Evolutionary conservation across 345 rosid species (phyloP), one percentile per base, ranked within the genome.

Genomic region (Triadica sebifera): DNA sequence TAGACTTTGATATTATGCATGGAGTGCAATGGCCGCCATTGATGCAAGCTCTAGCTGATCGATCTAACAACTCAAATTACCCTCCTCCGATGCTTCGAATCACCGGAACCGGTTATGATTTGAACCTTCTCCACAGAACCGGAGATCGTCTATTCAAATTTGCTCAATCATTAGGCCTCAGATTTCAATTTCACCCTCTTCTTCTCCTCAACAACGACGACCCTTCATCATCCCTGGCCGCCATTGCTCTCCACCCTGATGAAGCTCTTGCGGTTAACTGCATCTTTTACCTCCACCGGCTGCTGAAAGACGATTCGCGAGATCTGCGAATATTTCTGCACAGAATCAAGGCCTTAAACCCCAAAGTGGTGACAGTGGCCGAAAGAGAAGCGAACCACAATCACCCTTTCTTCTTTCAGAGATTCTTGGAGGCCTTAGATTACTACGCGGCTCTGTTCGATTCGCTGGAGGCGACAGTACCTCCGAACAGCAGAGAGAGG

Each of bases 11-110:
- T 78, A 92, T 93, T 78, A 92, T 94, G 87, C 98, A 95, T 79
- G 99, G 99, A 20, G 91, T 95, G 52, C 99, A 95, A 69, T 95
- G 99, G 99, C 99, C 99, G 11, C 98, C 99, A 5, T 73, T 95
- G 56, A 91, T 95, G 99, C 99, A 95, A 65, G 98, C 98, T 67
- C 82, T 95, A 69, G 93, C 90, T 6, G 98, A 92, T 65, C 87
- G 95, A 5, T 77, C 81, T 24, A 81, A 59, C 76, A 80, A 77
- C 76, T 52, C 69, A n/a, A 71, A 75, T 55, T 75, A 58, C 51
- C 84, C 88, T 12, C 88, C 93, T n/a, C 91, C 90, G 12, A 85
- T 76, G 83, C 87, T 95, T 17, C 89, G 97, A 34, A 91, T 95
- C 79, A 95, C 98, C 4, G 99, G 91, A 29, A 89, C 91, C 12